Evolutionary conservation across 1,284 basidiomycete species (phyloP).

Genomic region (Laetiporus sulphureus): DNA sequence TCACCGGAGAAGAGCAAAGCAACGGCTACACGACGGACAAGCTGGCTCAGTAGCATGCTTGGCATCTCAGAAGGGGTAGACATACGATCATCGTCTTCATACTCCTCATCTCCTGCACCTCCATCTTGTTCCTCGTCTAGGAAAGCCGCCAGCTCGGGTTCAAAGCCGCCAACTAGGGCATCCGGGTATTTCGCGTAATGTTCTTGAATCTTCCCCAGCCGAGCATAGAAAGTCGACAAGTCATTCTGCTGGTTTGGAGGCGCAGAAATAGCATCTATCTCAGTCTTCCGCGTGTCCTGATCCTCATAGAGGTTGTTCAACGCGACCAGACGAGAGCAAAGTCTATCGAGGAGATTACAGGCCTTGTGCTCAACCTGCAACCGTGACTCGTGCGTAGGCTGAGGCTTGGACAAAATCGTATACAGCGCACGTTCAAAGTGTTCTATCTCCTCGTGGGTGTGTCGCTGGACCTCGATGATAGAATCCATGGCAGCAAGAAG

Average conservation of each 20-base stretch:
- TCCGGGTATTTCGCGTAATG: slow-evolving; percentile 96
- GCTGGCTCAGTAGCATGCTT: slow-evolving; percentile 3
- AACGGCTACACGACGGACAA: slow-evolving; percentile 48
- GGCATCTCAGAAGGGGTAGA: slow-evolving; percentile 15
- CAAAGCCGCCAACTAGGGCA: slow-evolving; percentile 71
- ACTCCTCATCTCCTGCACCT: slow-evolving; percentile 65
- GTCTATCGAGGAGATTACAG: slow-evolving; percentile 78
- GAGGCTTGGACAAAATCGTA: slow-evolving; percentile 59
- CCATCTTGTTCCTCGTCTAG: slow-evolving; percentile 70
- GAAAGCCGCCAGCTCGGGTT: slow-evolving; percentile 76
- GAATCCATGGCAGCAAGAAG: slow-evolving; percentile 73
- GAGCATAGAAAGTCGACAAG: slow-evolving; percentile 89
- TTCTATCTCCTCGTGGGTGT: slow-evolving; percentile 94
- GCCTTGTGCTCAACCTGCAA: slow-evolving; percentile 85
- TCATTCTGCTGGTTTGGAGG: slow-evolving; percentile 55
- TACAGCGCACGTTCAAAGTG: slow-evolving; percentile 76
- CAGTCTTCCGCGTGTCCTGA: slow-evolving; percentile 54
- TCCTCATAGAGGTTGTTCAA: slow-evolving; percentile 74
- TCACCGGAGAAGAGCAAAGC: slow-evolving; percentile 92
- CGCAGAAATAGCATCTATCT: slow-evolving; percentile 56
- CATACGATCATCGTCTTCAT: slow-evolving; percentile 77
- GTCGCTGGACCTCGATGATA: slow-evolving; percentile 86
- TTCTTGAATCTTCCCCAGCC: slow-evolving; percentile 91
- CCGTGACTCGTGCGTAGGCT: slow-evolving; percentile 53
- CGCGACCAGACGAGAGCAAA: slow-evolving; percentile 61